Evolutionary conservation across 192 early-diverging fungal species (phyloP).

Genomic region (Coemansia sp.): DNA sequence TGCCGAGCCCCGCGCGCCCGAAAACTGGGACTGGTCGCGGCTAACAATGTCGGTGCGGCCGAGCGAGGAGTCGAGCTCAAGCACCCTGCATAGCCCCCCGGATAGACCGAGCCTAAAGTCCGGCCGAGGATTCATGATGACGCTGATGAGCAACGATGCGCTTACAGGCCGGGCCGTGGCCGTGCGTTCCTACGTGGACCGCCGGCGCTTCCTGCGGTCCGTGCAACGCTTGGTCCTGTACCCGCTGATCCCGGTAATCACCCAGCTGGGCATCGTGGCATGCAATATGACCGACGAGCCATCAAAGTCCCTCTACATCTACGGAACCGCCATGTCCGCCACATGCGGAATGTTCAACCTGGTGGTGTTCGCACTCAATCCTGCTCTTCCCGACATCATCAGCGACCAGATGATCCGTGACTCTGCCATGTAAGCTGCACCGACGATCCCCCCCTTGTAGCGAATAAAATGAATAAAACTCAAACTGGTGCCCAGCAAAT

Average conservation of each 20-base stretch:
- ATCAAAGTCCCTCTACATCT: conserved; percentile 23
- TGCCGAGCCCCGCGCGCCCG: conserved; percentile 28
- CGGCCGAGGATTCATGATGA: conserved; percentile 31
- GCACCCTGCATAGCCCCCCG: background rate
- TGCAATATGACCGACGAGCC: conserved; percentile 31
- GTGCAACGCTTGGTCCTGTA: conserved; percentile 43
- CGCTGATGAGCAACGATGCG: conserved; percentile 16
- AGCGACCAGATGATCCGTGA: conserved; percentile 1
- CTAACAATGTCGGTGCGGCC: conserved; percentile 13
- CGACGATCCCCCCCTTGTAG: too few species aligned
- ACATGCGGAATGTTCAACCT: conserved; percentile 37
- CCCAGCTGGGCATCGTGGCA: conserved; percentile 41
- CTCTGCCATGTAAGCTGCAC: too few species aligned
- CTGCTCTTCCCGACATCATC: conserved; percentile 43
- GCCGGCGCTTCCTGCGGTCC: conserved; percentile 35
- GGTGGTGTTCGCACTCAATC: conserved; percentile 47
- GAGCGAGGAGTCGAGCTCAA: conserved; percentile 13
- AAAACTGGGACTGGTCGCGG: conserved; percentile 46
- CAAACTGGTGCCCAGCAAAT: too few species aligned
- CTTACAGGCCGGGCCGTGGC: conserved; percentile 16
- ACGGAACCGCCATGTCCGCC: conserved; percentile 34
- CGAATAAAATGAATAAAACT: too few species aligned
- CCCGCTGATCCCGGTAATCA: conserved; percentile 42
- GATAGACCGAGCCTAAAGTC: background rate
- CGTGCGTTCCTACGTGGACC: conserved; percentile 38